Base-by-base conservation (phyloP, 1,284 basidiomycete genomes). In the Ganoderma leucocontextum region DNA sequence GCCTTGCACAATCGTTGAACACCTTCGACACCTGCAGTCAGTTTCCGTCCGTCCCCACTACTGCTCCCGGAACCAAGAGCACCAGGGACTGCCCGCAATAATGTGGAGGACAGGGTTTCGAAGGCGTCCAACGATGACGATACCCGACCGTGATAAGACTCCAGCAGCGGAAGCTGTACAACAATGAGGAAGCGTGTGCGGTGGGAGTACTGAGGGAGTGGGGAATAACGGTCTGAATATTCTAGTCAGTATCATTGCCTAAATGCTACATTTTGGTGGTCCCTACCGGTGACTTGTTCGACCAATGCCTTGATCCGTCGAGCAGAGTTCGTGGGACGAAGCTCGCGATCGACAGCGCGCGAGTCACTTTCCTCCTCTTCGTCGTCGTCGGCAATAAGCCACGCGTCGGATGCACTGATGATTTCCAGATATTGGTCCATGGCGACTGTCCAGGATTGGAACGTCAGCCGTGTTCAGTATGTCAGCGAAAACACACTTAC, bases 31-130 rank as follows among this genome's bases (percentile, higher is more conserved):
- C 95, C 95, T 44, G 88, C 89, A 0, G 94, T 95, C 70, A 95
- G 80, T 69, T 84, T 84, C 68, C 83, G 83, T 6, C 86, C 80
- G 74, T 93, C 91, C 4, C 87, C 82, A 13, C 64, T 81, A 75
- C 70, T 77, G 19, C 83, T 73, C 4, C 84, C 82, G 59, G 89
- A 84, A 59, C 86, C 82, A 41, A 97, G 84, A 5, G 94, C 95
- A 5, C 97, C 97, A 0, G 97, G 96, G 7, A 99, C 95, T 3
- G 93, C 93, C 5, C 96, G 91, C 38, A 96, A 88, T 73, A 99
- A 91, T 0, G 92, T 89, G 22, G 93, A 95, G 1, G 95, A 95
- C 4, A 98, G 83, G 0, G 91, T 92, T 79, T 99, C 97, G 75
- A 98, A 98, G 0, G 96, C 96, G 74, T 98, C 96, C 12, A 99